Evolutionary conservation across 345 rosid genomes (phyloP).

Genomic region (Conringia planisiliqua): DNA sequence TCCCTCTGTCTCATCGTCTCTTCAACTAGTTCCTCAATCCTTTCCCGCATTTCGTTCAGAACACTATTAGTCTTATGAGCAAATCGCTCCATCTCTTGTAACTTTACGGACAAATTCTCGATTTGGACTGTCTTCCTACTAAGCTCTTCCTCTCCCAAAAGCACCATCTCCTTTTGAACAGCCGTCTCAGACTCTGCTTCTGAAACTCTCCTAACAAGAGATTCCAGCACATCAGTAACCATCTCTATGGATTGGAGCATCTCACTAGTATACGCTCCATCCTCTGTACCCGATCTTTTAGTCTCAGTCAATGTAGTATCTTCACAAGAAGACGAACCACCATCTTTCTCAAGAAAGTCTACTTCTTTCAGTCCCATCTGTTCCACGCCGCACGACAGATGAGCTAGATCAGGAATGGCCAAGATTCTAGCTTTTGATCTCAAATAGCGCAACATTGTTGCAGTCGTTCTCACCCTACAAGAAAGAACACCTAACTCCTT

Average conservation of each 20-base stretch:
- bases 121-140: conserved; percentile 68
- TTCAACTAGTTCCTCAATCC: conserved; percentile 90
- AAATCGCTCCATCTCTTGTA: conserved; percentile 85
- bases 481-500: conserved; percentile 75
- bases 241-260: conserved; percentile 70
- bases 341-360: conserved; percentile 55
- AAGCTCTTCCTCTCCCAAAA: conserved; percentile 72
- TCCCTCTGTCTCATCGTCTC: conserved; percentile 85
- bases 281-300: conserved; percentile 43
- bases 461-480: conserved; percentile 59
- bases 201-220: conserved; percentile 76
- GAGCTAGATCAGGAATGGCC: conserved; percentile 63
- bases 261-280: conserved; percentile 61
- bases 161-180: conserved; percentile 74
- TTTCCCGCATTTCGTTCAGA: conserved; percentile 71
- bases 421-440: conserved; percentile 73
- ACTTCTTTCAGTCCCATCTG: conserved; percentile 44
- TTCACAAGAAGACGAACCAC: conserved; percentile 42
- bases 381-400: conserved; percentile 55
- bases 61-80: conserved; percentile 67
- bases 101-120: conserved; percentile 68
- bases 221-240: conserved; percentile 72
- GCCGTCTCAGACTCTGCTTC: conserved; percentile 86
- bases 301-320: not conserved
- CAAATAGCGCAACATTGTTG: conserved; percentile 59